Base-by-base conservation (phyloP, 2,329 filamentous ascomycete species). In the Phaeosphaeria sp. region DNA sequence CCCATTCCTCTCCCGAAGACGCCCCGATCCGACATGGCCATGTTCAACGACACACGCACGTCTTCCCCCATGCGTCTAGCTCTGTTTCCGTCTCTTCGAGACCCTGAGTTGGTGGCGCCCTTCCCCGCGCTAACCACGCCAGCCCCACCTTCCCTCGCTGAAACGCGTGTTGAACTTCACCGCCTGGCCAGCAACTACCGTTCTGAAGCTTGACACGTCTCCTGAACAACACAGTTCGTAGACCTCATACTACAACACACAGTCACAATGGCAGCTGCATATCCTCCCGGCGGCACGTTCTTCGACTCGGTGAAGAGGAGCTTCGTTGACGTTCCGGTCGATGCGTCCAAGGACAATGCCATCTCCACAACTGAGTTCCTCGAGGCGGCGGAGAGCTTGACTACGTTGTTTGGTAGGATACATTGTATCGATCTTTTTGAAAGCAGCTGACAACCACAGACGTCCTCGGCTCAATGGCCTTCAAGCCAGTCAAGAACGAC, bases 401-500 rank as follows among this genome's bases (percentile, higher is more conserved):
- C 90, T 52, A 91, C 88, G 61, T 87, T 99, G 61, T 98, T 98
- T 74, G 92, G 92, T 95, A 78, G 25, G 79, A 66, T 25, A 20
- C 1, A n/a, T 4, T n/a, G 27, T n/a, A 43, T 21, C 22, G 18
- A 15, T 4, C 6, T 15, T 5, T 33, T 2, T 20, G 13, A 42
- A 59, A 2, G 46, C 58, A 50, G 59, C 24, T 22, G 17, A 30
- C 44, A 5, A n/a, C 22, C 13, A 49, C 62, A 86, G 87, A 89
- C 75, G 79, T 87, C 42, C 79, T 89, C 25, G 86, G 86, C 51
- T 84, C 83, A 45, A 86, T 90, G 33, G 93, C 93, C 64, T 98
- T 99, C 81, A 87, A 84, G 53, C 91, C 92, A 24, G 94, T 98
- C 76, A 97, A 97, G 86, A 90, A 81, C 67, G 95, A 99, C 79